Conservation (phyloP, 2,329 filamentous ascomycete species). For the Monosporascus cannonballus region DNA sequence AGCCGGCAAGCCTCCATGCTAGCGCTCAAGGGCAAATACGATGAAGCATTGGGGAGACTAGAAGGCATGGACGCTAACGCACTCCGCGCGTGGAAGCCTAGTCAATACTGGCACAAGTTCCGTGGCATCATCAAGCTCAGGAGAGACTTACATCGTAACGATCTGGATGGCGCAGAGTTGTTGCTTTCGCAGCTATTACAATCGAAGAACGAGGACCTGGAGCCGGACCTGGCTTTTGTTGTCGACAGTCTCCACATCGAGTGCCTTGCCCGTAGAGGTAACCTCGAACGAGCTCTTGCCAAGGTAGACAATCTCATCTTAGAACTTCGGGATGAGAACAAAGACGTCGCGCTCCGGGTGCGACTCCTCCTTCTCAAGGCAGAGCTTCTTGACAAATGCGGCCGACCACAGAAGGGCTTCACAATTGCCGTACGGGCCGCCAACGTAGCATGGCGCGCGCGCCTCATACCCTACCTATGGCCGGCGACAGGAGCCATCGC, state of each 20-base stretch:
- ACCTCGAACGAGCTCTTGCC: slow-evolving; percentile 40
- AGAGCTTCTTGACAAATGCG: slow-evolving; percentile 60
- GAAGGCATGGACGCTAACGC: slow-evolving; percentile 54
- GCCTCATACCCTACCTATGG: slow-evolving; percentile 66
- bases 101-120: slow-evolving; percentile 66
- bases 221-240: slow-evolving; percentile 45
- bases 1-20: slow-evolving; percentile 65
- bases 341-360: slow-evolving; percentile 59
- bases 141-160: slow-evolving; percentile 51
- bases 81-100: slow-evolving; percentile 68
- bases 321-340: slow-evolving; percentile 37
- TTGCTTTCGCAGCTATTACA: slow-evolving; percentile 48
- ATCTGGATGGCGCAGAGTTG: slow-evolving; percentile 44
- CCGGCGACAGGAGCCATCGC: slow-evolving; percentile 62
- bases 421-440: slow-evolving; percentile 71
- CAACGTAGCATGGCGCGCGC: slow-evolving; percentile 63
- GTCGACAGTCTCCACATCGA: slow-evolving; percentile 49
- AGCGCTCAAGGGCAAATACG: slow-evolving; percentile 62
- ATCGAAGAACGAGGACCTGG: slow-evolving; percentile 42
- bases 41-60: slow-evolving; percentile 57
- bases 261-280: slow-evolving; percentile 41
- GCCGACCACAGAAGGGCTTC: slow-evolving; percentile 68
- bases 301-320: slow-evolving; percentile 41
- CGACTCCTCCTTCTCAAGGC: slow-evolving; percentile 69
- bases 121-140: slow-evolving; percentile 60